These are phyloP conservation scores for Penicillium waksmanii DNA, from an alignment of 495 filamentous ascomycete genomes.

Conservation along the genomic window DNA sequence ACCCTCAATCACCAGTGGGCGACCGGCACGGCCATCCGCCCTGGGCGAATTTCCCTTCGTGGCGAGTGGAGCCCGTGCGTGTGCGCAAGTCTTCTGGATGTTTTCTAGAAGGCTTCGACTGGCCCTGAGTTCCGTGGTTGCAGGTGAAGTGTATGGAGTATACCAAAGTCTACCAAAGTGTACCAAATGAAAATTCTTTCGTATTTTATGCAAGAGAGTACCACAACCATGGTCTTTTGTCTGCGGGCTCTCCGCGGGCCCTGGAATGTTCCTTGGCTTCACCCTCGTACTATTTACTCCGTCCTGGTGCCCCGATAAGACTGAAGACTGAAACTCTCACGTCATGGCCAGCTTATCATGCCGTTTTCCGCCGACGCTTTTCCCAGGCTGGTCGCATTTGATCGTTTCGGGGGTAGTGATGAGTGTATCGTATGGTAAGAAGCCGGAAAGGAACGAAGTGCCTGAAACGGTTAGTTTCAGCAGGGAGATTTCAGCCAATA, in stretches of 20 bases:
- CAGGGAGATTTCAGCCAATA: background rate
- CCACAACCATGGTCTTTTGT: background rate
- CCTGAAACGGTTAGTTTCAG: constrained; percentile 10
- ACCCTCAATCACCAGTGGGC: background rate
- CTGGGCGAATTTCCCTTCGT: constrained; percentile 4
- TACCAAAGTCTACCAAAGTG: background rate
- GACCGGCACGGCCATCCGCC: constrained; percentile 7
- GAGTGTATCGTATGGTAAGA: constrained; percentile 1
- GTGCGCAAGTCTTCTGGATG: constrained; percentile 22
- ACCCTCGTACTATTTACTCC: background rate
- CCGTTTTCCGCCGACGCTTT: constrained; percentile 23
- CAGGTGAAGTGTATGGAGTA: background rate
- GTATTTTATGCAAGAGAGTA: background rate
- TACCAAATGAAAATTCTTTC: constrained; percentile 9
- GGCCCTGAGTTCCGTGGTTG: constrained; percentile 18
- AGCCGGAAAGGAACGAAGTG: constrained; percentile 16
- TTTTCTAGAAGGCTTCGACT: constrained; percentile 38
- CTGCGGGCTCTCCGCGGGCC: background rate
- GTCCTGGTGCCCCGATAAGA: constrained; percentile 24
- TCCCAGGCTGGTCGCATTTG: constrained; percentile 1
- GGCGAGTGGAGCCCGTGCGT: constrained; percentile 1
- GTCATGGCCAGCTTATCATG: constrained; percentile 33
- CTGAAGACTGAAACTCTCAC: constrained; percentile 34
- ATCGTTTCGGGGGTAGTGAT: constrained; percentile 1
- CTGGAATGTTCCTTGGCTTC: background rate